phyloP scores from a whole-genome alignment of 1,139 yeast species.

The Waltiozyma solani region DNA sequence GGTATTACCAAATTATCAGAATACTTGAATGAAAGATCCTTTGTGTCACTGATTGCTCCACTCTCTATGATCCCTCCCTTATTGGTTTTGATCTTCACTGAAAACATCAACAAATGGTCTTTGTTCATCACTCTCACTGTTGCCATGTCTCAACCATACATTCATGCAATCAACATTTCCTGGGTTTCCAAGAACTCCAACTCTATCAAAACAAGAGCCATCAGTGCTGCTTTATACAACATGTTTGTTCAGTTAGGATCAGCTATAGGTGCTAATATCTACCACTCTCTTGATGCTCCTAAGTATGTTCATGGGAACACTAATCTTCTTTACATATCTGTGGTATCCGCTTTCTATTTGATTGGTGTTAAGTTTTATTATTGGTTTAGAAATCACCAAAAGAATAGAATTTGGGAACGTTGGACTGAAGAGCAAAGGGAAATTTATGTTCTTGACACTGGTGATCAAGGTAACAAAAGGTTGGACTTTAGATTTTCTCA shows the following conservation, averaged over 20 bases:
- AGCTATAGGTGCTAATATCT: constrained; percentile 43
- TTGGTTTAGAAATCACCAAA: constrained; percentile 28
- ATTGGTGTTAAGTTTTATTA: constrained; percentile 28
- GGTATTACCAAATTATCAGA: constrained; percentile 33
- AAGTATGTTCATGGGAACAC: constrained; percentile 45
- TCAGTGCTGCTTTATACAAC: constrained; percentile 52
- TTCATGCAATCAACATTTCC: constrained; percentile 44
- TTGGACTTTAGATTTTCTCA: constrained; percentile 29
- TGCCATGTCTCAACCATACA: constrained; percentile 32
- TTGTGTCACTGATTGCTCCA: constrained; percentile 26
- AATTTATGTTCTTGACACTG: constrained; percentile 27
- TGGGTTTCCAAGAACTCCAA: constrained; percentile 56
- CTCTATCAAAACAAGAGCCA: constrained; percentile 46
- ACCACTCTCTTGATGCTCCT: constrained; percentile 48
- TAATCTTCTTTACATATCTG: constrained; percentile 29
- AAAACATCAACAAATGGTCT: constrained; percentile 30
- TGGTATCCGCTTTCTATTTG: constrained; percentile 20
- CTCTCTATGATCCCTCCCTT: constrained; percentile 34
- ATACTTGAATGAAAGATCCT: constrained; percentile 27
- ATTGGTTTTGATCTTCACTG: constrained; percentile 41
- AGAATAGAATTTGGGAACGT: constrained; percentile 29
- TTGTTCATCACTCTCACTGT: constrained; percentile 37
- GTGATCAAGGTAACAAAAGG: constrained; percentile 36
- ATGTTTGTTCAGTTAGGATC: constrained; percentile 49
- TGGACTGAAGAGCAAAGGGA: constrained; percentile 31